Evolutionary conservation across 1,284 basidiomycete species (phyloP).

Genomic region (Ganoderma meredithae): DNA sequence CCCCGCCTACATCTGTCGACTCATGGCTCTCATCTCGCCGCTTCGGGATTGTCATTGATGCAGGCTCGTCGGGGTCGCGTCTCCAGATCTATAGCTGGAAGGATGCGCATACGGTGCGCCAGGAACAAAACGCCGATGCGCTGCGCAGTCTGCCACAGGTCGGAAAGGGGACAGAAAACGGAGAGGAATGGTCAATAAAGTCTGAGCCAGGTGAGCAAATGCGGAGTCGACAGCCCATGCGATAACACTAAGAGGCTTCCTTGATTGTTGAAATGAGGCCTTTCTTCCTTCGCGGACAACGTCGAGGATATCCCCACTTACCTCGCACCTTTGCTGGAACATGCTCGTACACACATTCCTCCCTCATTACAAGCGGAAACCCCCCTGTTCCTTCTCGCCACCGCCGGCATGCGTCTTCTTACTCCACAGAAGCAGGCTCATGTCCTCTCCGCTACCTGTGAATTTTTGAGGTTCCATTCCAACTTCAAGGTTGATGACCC

Average conservation of each 20-base stretch:
- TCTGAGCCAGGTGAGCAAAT: conserved; percentile 86
- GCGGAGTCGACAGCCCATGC: neutral
- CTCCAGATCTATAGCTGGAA: conserved; percentile 98
- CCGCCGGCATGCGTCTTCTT: conserved; percentile 96
- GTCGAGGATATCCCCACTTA: conserved; percentile 78
- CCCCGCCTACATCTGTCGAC: conserved; percentile 72
- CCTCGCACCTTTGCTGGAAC: conserved; percentile 83
- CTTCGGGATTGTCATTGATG: conserved; percentile 97
- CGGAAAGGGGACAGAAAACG: conserved; percentile 87
- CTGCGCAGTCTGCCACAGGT: conserved; percentile 77
- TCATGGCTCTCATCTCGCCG: conserved; percentile 81
- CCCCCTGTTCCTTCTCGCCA: conserved; percentile 94
- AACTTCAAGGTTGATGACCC: conserved; percentile 75
- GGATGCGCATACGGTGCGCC: conserved; percentile 69
- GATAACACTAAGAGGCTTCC: neutral
- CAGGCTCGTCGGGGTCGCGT: conserved; percentile 95
- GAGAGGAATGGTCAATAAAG: conserved; percentile 89
- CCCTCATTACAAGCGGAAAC: conserved; percentile 85
- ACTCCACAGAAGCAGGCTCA: conserved; percentile 72
- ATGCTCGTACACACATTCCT: conserved; percentile 87
- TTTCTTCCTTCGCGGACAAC: conserved; percentile 84
- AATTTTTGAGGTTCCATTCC: conserved; percentile 78
- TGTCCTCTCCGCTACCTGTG: conserved; percentile 81
- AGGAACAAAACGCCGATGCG: conserved; percentile 54
- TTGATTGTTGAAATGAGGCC: conserved; percentile 57